These are phyloP conservation scores for Coprinopsis strossmayeri DNA, from an alignment of 768 basidiomycete species.

Conservation along the genomic window DNA sequence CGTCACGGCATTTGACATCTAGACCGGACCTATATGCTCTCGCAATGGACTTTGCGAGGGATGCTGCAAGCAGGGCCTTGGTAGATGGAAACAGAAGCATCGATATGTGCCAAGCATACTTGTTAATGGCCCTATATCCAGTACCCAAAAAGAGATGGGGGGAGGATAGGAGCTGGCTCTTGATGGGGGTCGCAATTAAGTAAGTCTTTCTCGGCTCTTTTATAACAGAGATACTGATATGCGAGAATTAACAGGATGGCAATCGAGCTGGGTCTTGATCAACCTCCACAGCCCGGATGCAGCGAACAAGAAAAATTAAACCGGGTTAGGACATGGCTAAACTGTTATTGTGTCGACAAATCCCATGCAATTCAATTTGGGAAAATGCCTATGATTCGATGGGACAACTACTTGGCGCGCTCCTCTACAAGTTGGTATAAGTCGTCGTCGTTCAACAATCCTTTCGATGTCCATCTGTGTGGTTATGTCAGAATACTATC, in stretches of 20 bases:
- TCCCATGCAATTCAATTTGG: slow-evolving; percentile 73
- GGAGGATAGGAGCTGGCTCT: slow-evolving; percentile 68
- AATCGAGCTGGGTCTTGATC: slow-evolving; percentile 62
- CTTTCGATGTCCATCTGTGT: slow-evolving; percentile 42
- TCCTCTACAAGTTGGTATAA: slow-evolving; percentile 45
- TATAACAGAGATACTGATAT: neutral
- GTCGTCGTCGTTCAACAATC: slow-evolving; percentile 29
- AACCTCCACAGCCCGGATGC: slow-evolving; percentile 41
- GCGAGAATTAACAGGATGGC: slow-evolving; percentile 43
- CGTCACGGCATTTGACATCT: slow-evolving; percentile 56
- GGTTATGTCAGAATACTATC: slow-evolving; percentile 47
- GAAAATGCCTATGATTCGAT: slow-evolving; percentile 58
- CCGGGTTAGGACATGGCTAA: slow-evolving; percentile 67
- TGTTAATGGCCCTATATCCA: slow-evolving; percentile 59
- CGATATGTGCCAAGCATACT: slow-evolving; percentile 76
- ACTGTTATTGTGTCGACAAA: slow-evolving; percentile 70
- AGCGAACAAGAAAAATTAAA: slow-evolving; percentile 62
- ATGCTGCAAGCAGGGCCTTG: slow-evolving; percentile 52
- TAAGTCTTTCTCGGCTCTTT: slow-evolving; percentile 17
- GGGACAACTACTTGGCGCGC: slow-evolving; percentile 56
- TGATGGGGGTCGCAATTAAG: slow-evolving; percentile 68
- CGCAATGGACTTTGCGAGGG: slow-evolving; percentile 57
- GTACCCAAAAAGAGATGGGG: slow-evolving; percentile 58
- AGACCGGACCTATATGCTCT: slow-evolving; percentile 49
- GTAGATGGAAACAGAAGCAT: slow-evolving; percentile 58